Evolutionary conservation across 225 moss, liverwort and hornwort genomes (phyloP).

Genomic region (Bryum argenteum): DNA sequence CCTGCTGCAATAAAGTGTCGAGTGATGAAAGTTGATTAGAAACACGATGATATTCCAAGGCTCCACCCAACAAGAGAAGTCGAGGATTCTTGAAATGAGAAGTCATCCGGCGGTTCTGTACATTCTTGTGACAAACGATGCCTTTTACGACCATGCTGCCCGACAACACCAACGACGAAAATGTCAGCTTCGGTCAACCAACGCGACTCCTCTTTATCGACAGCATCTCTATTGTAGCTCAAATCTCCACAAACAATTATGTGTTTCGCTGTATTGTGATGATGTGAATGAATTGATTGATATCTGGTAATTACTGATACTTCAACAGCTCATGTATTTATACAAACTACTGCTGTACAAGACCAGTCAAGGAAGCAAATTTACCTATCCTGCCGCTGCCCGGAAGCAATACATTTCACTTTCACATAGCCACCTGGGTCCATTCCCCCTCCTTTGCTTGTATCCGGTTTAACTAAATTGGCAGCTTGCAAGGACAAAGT

Average conservation of each 20-base stretch:
- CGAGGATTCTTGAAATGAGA: constrained; percentile 76
- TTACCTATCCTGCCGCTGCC: constrained; percentile 78
- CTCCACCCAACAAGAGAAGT: constrained; percentile 85
- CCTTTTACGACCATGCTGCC: constrained; percentile 85
- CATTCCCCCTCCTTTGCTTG: constrained; percentile 82
- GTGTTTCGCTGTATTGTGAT: constrained; percentile 11
- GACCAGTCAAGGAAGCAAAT: constrained; percentile 3
- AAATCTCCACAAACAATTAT: constrained; percentile 20
- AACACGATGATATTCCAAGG: constrained; percentile 94
- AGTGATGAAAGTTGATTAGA: constrained; percentile 92
- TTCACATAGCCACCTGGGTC: constrained; percentile 92
- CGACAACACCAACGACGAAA: constrained; percentile 33
- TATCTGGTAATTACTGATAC: neutral
- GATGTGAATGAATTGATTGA: constrained; percentile 2
- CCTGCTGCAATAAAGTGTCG: constrained; percentile 94
- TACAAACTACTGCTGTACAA: constrained; percentile 9
- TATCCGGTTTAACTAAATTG: constrained; percentile 80
- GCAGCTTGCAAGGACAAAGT: constrained; percentile 84
- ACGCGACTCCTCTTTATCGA: neutral
- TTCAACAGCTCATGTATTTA: constrained; percentile 1
- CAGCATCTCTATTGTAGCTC: neutral
- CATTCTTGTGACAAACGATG: constrained; percentile 85
- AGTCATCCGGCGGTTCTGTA: constrained; percentile 84
- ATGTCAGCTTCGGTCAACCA: constrained; percentile 29
- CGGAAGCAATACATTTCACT: constrained; percentile 89